Evolutionary conservation across 2,329 filamentous ascomycete species (phyloP).

Genomic region (Penicillium sp.): DNA sequence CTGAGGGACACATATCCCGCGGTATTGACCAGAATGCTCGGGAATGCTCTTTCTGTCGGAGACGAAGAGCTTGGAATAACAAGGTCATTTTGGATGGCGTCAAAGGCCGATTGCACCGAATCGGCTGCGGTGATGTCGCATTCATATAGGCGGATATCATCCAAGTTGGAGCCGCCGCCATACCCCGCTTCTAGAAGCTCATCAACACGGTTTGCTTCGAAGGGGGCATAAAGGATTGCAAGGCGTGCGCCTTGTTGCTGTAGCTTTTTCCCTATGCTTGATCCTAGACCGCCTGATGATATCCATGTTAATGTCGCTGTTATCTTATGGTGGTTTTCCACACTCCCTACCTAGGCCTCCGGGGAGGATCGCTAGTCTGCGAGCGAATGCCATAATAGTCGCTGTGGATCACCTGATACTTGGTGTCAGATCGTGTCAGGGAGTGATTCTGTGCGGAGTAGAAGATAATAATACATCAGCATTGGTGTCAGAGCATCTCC

Average conservation of each 20-base stretch:
- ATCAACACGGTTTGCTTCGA: slow-evolving; percentile 38
- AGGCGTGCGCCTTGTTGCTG: slow-evolving; percentile 40
- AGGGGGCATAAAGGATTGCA: slow-evolving; percentile 46
- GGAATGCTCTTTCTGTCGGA: slow-evolving; percentile 25
- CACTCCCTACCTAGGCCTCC: slow-evolving; percentile 38
- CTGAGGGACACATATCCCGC: slow-evolving; percentile 45
- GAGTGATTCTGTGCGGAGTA: background rate
- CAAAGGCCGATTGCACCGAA: slow-evolving; percentile 43
- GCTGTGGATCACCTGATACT: background rate
- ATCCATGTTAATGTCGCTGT: slow-evolving; percentile 20
- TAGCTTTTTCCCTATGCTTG: slow-evolving; percentile 40
- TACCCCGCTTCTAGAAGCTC: slow-evolving; percentile 37
- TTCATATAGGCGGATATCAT: slow-evolving; percentile 33
- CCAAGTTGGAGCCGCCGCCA: slow-evolving; percentile 15
- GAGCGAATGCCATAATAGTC: slow-evolving; percentile 33
- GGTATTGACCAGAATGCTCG: slow-evolving; percentile 41
- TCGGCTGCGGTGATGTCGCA: slow-evolving; percentile 48
- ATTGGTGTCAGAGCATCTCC: no score
- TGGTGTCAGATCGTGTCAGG: background rate
- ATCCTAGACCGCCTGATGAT: slow-evolving; percentile 38
- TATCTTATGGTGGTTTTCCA: background rate
- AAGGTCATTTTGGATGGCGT: slow-evolving; percentile 29
- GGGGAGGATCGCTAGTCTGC: slow-evolving; percentile 40
- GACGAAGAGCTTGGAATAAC: slow-evolving; percentile 9
- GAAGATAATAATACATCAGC: no score